A percentile compares a stretch with the other conserved stretches of the same genome.
Evolutionary conservation across 2,329 filamentous ascomycete genomes (phyloP).

Genomic region (Apiospora arundinis): DNA sequence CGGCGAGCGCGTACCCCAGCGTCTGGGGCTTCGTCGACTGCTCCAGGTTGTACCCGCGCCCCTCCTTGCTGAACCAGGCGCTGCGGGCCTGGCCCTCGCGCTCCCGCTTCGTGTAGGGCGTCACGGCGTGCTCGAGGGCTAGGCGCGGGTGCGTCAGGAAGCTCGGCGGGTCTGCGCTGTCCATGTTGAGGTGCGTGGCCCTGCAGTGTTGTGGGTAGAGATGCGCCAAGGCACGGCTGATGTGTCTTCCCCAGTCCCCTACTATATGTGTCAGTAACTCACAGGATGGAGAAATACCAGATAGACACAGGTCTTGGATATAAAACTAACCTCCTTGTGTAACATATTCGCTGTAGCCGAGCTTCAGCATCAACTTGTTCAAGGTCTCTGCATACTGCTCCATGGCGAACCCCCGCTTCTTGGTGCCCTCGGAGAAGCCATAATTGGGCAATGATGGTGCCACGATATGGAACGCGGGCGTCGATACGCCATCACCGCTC

Average conservation of each 20-base stretch:
- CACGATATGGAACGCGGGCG: conserved; percentile 60
- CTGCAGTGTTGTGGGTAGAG: conserved; percentile 63
- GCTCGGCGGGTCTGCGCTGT: conserved; percentile 53
- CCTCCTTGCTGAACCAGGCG: conserved; percentile 63
- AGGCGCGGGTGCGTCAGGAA: conserved; percentile 60
- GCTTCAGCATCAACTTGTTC: conserved; percentile 71
- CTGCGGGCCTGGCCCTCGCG: conserved; percentile 57
- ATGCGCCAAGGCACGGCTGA: conserved; percentile 67
- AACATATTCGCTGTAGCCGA: conserved; percentile 69
- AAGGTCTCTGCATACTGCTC: conserved; percentile 68
- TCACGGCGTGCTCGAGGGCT: conserved; percentile 61
- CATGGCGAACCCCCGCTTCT: conserved; percentile 61
- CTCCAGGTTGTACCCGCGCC: conserved; percentile 62
- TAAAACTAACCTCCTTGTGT: conserved; percentile 35
- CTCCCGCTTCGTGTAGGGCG: conserved; percentile 59
- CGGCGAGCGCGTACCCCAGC: conserved; percentile 70
- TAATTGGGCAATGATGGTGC: conserved; percentile 64
- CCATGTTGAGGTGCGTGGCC: conserved; percentile 67
- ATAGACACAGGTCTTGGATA: not conserved
- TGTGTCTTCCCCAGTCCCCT: conserved; percentile 74
- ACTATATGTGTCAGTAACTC: conserved; percentile 34
- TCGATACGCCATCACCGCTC: conserved; percentile 37
- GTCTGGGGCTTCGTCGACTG: conserved; percentile 77
- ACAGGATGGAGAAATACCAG: not conserved
- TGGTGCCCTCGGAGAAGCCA: conserved; percentile 51